These are phyloP conservation scores for Yamadazyma kanchanaburiensis DNA, from an alignment of 1,139 yeast genomes.

Conservation along the genomic window DNA sequence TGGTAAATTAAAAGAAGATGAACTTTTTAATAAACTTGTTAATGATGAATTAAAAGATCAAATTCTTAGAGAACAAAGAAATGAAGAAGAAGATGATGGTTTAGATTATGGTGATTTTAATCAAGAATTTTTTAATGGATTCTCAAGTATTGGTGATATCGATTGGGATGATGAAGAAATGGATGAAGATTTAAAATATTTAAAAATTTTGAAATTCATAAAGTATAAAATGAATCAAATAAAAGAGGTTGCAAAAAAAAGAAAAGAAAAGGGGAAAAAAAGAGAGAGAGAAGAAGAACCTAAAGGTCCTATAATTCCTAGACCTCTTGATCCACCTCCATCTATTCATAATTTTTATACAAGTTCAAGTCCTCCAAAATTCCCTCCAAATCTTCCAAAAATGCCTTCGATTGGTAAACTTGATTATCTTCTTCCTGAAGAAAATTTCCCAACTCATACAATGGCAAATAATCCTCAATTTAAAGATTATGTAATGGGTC, in stretches of 20 bases:
- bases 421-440: slow-evolving; percentile 29
- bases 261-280: slow-evolving; percentile 2
- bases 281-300: slow-evolving; percentile 1
- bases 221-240: slow-evolving; percentile 30
- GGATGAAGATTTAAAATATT: slow-evolving; percentile 48
- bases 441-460: slow-evolving; percentile 19
- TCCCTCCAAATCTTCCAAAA: slow-evolving; percentile 14
- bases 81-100: slow-evolving; percentile 27
- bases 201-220: slow-evolving; percentile 41
- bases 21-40: slow-evolving; percentile 35
- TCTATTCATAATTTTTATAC: slow-evolving; percentile 8
- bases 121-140: slow-evolving; percentile 9
- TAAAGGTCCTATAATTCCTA: background rate
- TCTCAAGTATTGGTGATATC: slow-evolving; percentile 20
- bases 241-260: slow-evolving; percentile 8
- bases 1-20: slow-evolving; percentile 29
- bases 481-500: slow-evolving; percentile 3
- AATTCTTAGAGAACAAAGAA: slow-evolving; percentile 30
- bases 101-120: slow-evolving; percentile 14
- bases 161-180: slow-evolving; percentile 52
- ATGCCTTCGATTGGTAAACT: slow-evolving; percentile 27
- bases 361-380: slow-evolving; percentile 6
- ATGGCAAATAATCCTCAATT: slow-evolving; percentile 6
- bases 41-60: slow-evolving; percentile 42
- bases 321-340: slow-evolving; percentile 3